A percentile compares a stretch with the other conserved stretches of the same genome.
Conservation (phyloP, 2,329 filamentous ascomycete genomes). For the Diaporthe helianthi region DNA sequence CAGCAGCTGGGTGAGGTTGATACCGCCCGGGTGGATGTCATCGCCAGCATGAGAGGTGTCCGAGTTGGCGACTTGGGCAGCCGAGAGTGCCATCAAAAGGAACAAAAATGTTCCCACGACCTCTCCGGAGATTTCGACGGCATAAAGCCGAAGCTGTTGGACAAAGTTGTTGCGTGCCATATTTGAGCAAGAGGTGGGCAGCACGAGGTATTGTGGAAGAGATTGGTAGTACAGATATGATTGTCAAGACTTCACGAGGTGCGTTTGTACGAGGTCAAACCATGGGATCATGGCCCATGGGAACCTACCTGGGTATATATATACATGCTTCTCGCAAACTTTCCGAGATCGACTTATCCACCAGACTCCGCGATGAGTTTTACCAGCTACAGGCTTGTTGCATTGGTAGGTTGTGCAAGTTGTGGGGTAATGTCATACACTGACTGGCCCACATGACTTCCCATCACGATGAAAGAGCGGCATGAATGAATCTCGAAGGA, state of each 20-base stretch:
- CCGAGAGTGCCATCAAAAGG: constrained; percentile 32
- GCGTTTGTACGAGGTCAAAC: neutral
- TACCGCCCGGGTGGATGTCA: constrained; percentile 27
- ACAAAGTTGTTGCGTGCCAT: constrained; percentile 26
- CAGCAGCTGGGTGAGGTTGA: constrained; percentile 39
- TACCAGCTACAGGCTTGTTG: neutral
- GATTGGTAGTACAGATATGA: neutral
- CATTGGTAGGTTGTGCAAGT: neutral
- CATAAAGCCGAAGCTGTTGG: constrained; percentile 27
- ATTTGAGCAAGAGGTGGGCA: neutral
- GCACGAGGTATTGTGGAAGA: neutral
- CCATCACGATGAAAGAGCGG: neutral
- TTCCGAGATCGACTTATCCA: neutral
- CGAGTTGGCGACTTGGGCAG: constrained; percentile 40
- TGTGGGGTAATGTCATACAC: neutral
- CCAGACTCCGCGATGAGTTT: neutral
- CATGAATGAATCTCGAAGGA: neutral
- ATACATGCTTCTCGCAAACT: neutral
- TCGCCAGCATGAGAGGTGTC: constrained; percentile 26
- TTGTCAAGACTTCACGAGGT: neutral
- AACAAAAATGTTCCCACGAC: constrained; percentile 34
- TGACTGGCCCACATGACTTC: constrained; percentile 1
- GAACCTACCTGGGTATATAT: no score
- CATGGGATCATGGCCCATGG: neutral
- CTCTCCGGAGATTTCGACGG: constrained; percentile 32